These are phyloP conservation scores for Stenogyne calaminthoides DNA, from an alignment of 305 asterid species.

Conservation along the genomic window DNA sequence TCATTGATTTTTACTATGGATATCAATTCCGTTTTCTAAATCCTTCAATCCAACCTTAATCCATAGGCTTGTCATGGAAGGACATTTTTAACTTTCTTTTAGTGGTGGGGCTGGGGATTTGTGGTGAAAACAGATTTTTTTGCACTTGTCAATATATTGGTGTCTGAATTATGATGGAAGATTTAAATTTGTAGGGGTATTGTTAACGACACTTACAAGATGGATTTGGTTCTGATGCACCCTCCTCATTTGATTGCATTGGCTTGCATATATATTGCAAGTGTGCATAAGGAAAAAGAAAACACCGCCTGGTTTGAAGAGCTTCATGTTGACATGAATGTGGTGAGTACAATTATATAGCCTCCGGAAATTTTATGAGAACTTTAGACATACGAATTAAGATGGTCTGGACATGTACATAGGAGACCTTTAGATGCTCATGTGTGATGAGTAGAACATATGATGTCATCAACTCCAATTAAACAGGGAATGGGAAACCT, in stretches of 20 bases:
- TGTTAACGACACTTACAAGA: slow-evolving; percentile 90
- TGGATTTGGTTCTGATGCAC: slow-evolving; percentile 86
- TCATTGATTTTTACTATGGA: background rate
- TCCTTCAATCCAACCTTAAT: background rate
- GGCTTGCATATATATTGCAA: slow-evolving; percentile 86
- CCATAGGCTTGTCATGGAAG: background rate
- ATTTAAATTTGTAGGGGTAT: slow-evolving; percentile 63
- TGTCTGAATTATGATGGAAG: slow-evolving; percentile 11
- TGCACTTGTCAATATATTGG: background rate
- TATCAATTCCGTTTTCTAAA: background rate
- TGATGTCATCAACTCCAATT: background rate
- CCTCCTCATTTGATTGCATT: slow-evolving; percentile 92
- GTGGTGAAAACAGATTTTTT: background rate
- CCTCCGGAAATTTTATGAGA: background rate
- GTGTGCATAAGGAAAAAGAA: slow-evolving; percentile 87
- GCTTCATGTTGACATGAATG: slow-evolving; percentile 94
- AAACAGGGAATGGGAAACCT: background rate
- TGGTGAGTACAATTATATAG: slow-evolving; percentile 43
- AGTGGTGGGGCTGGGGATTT: background rate
- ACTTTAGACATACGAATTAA: background rate
- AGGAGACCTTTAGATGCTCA: background rate
- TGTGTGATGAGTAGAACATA: background rate
- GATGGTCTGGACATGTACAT: background rate
- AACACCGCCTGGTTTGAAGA: slow-evolving; percentile 98
- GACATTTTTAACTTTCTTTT: background rate